phyloP scores from a whole-genome alignment of 257 asterid species.

The Paraleonurus japonicus region DNA sequence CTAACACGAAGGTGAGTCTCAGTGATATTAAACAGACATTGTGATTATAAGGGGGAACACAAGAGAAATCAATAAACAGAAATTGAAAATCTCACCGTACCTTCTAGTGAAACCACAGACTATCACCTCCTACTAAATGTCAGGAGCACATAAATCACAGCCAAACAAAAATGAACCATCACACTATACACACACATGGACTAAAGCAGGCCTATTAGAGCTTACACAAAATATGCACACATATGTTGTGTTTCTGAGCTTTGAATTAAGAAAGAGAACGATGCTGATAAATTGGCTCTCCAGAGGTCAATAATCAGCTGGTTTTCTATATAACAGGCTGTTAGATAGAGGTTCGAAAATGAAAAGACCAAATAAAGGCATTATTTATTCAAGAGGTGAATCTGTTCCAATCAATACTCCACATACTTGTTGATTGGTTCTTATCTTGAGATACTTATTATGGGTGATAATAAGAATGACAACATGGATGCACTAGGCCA shows the following conservation, averaged over 20 bases:
- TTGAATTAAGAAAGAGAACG: not conserved
- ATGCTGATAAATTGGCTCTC: not conserved
- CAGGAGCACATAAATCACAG: not conserved
- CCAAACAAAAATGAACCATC: too few relatives aligned
- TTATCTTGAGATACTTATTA: not conserved
- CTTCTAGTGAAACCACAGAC: not conserved
- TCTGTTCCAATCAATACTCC: not conserved
- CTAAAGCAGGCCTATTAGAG: not conserved
- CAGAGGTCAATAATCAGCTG: not conserved
- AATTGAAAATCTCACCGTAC: not conserved
- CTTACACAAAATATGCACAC: not conserved
- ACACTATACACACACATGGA: not conserved
- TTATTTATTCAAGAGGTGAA: not conserved
- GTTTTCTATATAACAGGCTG: not conserved
- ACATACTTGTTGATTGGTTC: not conserved
- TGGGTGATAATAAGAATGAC: not conserved
- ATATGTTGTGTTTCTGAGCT: not conserved
- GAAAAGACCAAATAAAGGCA: not conserved
- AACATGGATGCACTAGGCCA: not conserved
- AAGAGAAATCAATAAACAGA: not conserved
- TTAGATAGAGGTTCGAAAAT: not conserved
- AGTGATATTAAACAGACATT: not conserved
- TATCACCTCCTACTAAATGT: not conserved
- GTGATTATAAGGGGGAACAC: not conserved
- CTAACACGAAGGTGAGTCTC: not conserved